A percentile compares a stretch with the other conserved stretches of the same genome.
These are phyloP conservation scores for Brasilioporus rufonigricans DNA, from an alignment of 768 basidiomycete species.

Conservation along the genomic window DNA sequence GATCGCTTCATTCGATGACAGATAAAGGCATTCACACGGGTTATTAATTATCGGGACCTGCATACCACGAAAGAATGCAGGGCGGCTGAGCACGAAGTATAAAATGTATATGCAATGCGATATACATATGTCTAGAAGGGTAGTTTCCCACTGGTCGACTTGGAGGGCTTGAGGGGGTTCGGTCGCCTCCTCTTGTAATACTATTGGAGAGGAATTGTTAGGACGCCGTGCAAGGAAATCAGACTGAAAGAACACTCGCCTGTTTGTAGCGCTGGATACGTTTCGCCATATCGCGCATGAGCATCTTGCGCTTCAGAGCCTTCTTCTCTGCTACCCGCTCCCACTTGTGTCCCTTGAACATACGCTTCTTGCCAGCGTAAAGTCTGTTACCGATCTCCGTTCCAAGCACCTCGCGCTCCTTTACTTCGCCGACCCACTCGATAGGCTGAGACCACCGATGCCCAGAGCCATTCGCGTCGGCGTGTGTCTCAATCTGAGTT, in stretches of 20 bases:
- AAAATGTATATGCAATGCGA: background rate
- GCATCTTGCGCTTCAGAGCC: conserved; percentile 46
- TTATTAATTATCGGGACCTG: too few relatives aligned
- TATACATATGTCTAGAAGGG: conserved; percentile 48
- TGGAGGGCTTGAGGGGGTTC: conserved; percentile 56
- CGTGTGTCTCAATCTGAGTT: background rate
- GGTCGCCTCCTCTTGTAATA: conserved; percentile 42
- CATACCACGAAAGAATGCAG: too few relatives aligned
- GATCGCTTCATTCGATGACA: too few relatives aligned
- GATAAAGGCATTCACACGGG: too few relatives aligned
- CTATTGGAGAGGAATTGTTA: conserved; percentile 12
- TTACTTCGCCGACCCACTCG: conserved; percentile 42
- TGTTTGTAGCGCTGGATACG: conserved; percentile 65
- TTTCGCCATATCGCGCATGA: conserved; percentile 69
- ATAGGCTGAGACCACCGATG: conserved; percentile 25
- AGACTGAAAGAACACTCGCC: conserved; percentile 42
- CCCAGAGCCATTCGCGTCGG: background rate
- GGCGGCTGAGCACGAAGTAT: background rate
- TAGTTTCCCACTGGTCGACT: conserved; percentile 48
- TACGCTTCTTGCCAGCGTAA: conserved; percentile 74
- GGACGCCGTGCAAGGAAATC: background rate
- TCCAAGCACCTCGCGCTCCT: conserved; percentile 43
- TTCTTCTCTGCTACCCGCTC: conserved; percentile 56
- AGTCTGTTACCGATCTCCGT: conserved; percentile 58
- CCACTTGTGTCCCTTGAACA: conserved; percentile 96